These are phyloP conservation scores for Daldinia loculata DNA, from an alignment of 495 filamentous ascomycete genomes.

Conservation along the genomic window DNA sequence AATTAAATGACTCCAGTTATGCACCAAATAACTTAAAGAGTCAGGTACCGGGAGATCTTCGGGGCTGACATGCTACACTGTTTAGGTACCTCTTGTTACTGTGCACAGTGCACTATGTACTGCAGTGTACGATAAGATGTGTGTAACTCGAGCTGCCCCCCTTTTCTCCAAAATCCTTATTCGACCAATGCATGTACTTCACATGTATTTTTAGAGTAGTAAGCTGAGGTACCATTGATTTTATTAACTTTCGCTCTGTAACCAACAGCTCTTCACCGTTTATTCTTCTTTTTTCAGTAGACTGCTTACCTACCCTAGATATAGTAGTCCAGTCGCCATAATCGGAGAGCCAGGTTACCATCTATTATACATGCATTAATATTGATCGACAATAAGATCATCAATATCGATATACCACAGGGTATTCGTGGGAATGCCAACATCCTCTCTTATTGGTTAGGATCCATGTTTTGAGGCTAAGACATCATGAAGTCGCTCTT, in stretches of 20 bases:
- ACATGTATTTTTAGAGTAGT: constrained; percentile 1
- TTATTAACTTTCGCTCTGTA: not conserved
- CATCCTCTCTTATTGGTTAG: not conserved
- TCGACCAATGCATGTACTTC: not conserved
- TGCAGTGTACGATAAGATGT: not conserved
- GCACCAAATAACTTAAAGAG: not conserved
- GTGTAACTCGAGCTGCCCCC: not conserved
- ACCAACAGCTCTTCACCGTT: not conserved
- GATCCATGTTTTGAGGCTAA: not conserved
- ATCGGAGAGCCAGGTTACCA: not conserved
- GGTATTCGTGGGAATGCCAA: not conserved
- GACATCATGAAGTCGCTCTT: constrained; percentile 38
- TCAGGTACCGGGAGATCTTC: not conserved
- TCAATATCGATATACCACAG: not conserved
- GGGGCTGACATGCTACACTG: not conserved
- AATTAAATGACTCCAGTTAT: not conserved
- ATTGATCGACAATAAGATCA: not conserved
- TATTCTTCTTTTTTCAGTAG: not conserved
- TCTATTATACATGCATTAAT: not conserved
- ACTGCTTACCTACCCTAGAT: not conserved
- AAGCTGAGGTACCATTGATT: not conserved
- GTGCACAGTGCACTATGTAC: too few species aligned
- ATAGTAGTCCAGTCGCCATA: not conserved
- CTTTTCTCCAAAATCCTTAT: not conserved
- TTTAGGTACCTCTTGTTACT: not conserved